Evolutionary conservation across 2,329 filamentous ascomycete genomes (phyloP), one percentile per base, ranked within the genome.

Genomic region (Ilyonectria sp.): DNA sequence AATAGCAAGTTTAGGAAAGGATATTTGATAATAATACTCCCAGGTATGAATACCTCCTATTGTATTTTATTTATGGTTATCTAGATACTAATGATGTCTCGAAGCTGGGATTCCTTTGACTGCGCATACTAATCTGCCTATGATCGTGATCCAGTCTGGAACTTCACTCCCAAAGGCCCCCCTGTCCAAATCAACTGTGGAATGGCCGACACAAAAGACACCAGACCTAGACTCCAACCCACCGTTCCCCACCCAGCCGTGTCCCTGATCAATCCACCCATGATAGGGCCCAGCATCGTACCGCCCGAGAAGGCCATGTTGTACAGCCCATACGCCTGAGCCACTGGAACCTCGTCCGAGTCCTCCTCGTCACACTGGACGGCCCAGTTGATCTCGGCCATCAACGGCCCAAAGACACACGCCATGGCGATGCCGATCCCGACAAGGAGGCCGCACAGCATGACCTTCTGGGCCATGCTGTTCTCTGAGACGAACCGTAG

Each of bases 371-470:
- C 69, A 11, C 58, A 66, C 54, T 77, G 68, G 9, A 78, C 70
- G 4, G 78, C 69, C 76, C 77, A 81, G 40, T 77, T 79, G 44
- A 81, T 80, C 69, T 81, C 79, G 2, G 79, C 79, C 75, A 80
- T 81, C 59, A 81, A 50, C 3, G 79, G 78, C 2, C 76, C 76
- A 21, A 80, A 75, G n/a, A 79, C 75, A n/a, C 76, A 78, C 9
- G 75, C 67, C 53, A 76, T 68, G 2, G 76, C 74, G 9, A 80
- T 62, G 1, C 79, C 79, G 7, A 81, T 52, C 8, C 77, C 78
- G 2, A 69, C 63, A 1, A 81, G 71, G 23, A 81, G 73, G 10
- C 75, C 78, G 43, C 79, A 80, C 1, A 81, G 69, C 69, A 80
- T 69, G 15, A 78, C 60, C 59, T 78, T 80, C 63, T 80, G 69